Evolutionary conservation across 805 yeast genomes (phyloP), one percentile per base, ranked within the genome.

Genomic region (Kodamaea kaohsiungensis): DNA sequence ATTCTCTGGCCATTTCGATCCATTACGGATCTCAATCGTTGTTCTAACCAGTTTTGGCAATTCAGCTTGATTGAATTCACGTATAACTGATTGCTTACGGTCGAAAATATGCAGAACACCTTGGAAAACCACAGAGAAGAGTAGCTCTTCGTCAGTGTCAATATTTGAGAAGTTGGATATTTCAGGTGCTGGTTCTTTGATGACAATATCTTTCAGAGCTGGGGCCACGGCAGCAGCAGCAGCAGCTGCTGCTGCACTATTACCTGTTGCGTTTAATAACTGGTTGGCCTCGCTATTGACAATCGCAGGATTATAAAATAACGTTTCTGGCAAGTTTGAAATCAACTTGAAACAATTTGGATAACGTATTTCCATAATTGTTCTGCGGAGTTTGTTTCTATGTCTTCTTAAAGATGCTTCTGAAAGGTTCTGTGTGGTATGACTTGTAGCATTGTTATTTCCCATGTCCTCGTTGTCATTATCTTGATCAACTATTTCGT

Each of bases 391-490:
- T 55, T 66, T 71, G 52, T 63, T 74, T 27, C 72, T 55, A 37
- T 68, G 67, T 51, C 74, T 61, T 56, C 70, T 68, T 60, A 71
- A 59, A 15, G 77, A 61, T 2, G 71, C 58, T 13, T 62, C 66
- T 4, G 75, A 68, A 46, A 69, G 56, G 30, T 69, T 59, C 45
- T 47, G 54, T 2, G 51, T 22, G 9, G 57, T 52, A 5, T 48
- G 50, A 38, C 43, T 58, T 9, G 45, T 43, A n/a, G 53, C n/a
- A 13, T 55, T 54, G 46, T 52, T 52, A 18, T 56, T 46, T 30
- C 73, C 80, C 71, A 77, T 77, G 49, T 80, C 85, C 43, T 81
- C 85, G 48, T 79, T 78, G 52, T 72, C 77, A 54, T 79, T 78
- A 48, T 80, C 85, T 25, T 67, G 67, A 43, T 70, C 76, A 16